A percentile compares a stretch with the other conserved stretches of the same genome.
Conservation (phyloP, 495 filamentous ascomycete genomes). For the Penicillium desertorum region DNA sequence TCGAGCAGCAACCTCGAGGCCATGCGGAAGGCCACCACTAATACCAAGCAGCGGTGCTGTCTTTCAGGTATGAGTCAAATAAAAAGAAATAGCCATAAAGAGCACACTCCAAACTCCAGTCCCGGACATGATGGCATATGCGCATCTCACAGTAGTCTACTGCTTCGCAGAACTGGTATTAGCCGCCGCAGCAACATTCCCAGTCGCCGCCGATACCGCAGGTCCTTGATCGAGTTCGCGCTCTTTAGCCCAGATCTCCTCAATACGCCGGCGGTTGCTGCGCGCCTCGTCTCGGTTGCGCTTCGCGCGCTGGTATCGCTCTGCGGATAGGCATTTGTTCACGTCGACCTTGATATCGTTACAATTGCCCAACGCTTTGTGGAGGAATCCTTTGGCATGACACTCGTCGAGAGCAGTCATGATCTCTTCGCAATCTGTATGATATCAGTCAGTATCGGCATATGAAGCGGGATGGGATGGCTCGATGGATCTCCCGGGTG, state of each 20-base stretch:
- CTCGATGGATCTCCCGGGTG: not conserved
- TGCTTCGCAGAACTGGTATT: conserved; percentile 17
- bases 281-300: conserved; percentile 72
- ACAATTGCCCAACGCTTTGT: conserved; percentile 86
- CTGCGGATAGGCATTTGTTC: conserved; percentile 75
- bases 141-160: conserved; percentile 8
- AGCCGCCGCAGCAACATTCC: conserved; percentile 9
- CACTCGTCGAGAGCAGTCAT: conserved; percentile 94
- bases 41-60: not conserved
- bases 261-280: conserved; percentile 64
- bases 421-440: conserved; percentile 83
- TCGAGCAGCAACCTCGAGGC: too few species aligned
- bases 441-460: conserved; percentile 12
- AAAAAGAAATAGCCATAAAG: conserved; percentile 8
- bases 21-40: not conserved
- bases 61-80: not conserved
- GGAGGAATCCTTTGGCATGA: conserved; percentile 87
- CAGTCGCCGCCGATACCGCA: not conserved
- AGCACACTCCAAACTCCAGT: conserved; percentile 21
- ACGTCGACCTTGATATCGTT: conserved; percentile 79
- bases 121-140: conserved; percentile 7
- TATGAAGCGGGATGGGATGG: not conserved
- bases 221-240: conserved; percentile 28
- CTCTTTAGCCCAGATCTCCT: conserved; percentile 72
- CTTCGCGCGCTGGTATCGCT: conserved; percentile 72